Base-by-base conservation (phyloP, 257 asterid genomes). In the Fraxinus pennsylvanica region DNA sequence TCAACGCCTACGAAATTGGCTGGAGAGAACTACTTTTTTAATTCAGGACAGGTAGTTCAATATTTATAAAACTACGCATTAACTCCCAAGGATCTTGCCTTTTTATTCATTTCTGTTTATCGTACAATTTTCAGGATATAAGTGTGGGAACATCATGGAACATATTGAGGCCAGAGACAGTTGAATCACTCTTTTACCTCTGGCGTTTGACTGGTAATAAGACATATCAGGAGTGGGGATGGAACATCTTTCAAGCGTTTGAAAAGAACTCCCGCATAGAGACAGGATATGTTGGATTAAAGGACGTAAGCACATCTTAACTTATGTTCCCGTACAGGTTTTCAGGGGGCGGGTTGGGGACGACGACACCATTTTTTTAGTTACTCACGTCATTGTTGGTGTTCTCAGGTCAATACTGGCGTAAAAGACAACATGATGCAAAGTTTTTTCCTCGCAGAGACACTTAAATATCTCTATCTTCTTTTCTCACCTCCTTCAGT, bases 181-280 rank as follows among this genome's bases (percentile, higher is more conserved):
- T 96, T 43, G 99, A 96, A 85, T 96, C 99, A 30, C 98, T 96
- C 80, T 96, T 96, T 75, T 94, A 96, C 84, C 97, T 96, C 54
- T 96, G 97, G 97, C 98, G 99, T 57, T 83, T 96, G 85, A 96
- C 99, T 41, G 99, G 99, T 74, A 96, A 96, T 81, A 90, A 91
- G 94, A 96, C 99, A 2, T 96, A 94, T 78, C 96, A 94, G 81
- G 99, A 96, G 76, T 96, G 99, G 99, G 99, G 99, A 81, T 96
- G 99, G 99, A 89, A 94, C 85, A 96, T 96, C 82, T 96, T 96
- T 82, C 93, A 90, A 87, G 99, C 99, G 84, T 96, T 94, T 79
- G 99, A 96, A 88, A 92, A 91, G 92, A 96, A 96, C 88, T 96
- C 97, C 57, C 92, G 97, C 27, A 79, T 86, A 38, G 97, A 92